These are phyloP conservation scores for Thermothelomyces thermophilus DNA, from an alignment of 2,329 filamentous ascomycete genomes.

Conservation along the genomic window DNA sequence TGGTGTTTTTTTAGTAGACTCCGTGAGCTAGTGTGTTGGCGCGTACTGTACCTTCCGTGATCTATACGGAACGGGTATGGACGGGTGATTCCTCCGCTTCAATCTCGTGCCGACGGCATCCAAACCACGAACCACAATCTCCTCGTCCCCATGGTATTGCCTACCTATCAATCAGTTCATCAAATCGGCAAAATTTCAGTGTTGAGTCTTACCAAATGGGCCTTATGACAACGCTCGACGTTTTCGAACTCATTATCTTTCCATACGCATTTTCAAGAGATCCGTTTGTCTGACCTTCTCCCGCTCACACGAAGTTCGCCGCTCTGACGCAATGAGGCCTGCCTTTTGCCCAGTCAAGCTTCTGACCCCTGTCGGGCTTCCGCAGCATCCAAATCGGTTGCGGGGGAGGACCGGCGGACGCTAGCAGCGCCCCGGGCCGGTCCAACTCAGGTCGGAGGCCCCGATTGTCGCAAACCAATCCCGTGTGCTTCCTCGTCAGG, in stretches of 20 bases:
- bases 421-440: slow-evolving; percentile 9
- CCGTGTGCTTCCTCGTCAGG: neutral
- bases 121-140: too few species aligned
- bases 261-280: too few species aligned
- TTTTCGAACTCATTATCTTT: neutral
- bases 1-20: too few species aligned
- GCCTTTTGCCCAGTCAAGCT: neutral
- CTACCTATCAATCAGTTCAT: too few species aligned
- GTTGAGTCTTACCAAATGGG: neutral
- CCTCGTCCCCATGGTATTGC: neutral
- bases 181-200: too few species aligned
- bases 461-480: neutral
- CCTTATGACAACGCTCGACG: neutral
- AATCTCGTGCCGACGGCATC: too few species aligned
- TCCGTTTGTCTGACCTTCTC: too few species aligned
- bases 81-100: too few species aligned
- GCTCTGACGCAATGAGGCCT: neutral
- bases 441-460: neutral
- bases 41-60: too few species aligned
- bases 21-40: too few species aligned
- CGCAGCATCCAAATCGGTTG: neutral
- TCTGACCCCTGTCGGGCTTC: neutral
- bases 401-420: slow-evolving; percentile 3
- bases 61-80: too few species aligned
- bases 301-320: neutral